Base-by-base conservation (phyloP, 352 stramenopile genomes). In the Elongisporangium undulatum region DNA sequence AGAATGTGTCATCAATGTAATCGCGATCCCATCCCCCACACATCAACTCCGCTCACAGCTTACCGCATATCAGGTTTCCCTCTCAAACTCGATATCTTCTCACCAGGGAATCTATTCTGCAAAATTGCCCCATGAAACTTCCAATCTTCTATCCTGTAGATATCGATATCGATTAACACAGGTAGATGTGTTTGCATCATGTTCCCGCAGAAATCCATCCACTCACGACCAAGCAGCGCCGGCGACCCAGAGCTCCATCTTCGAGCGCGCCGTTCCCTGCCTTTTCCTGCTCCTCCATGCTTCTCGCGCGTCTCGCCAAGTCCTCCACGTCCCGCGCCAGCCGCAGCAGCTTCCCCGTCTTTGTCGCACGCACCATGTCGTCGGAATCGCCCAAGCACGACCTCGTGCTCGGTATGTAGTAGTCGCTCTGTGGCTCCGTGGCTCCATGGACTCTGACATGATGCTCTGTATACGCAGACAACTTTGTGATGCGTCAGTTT, bases 401-500 rank as follows among this genome's bases (percentile, higher is more conserved):
- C 29, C 72, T 89, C 56, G 77, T 87, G 55, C 71, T 89, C 8
- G 79, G 79, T 89, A 22, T 26, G 79, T 67, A 19, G 19, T 4
- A 21, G 26, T 16, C 1, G 12, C 17, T 57, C 19, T 19, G 61
- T 49, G 49, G 16, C 22, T 23, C 13, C 39, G n/a, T 49, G 19
- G 4, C 34, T 17, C 24, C 23, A 22, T 17, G 21, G 10, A 9
- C 26, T 54, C 41, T 55, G 23, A 38, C 9, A 5, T 53, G 6
- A 52, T 48, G 4, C 1, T 26, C 23, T 55, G 22, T 51, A 13
- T 23, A 4, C 49, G 13, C 48, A 90, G 87, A 96, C 60, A 68
- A 71, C 49, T 96, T 96, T 53, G 88, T 78, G 53, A 72, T 92
- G 63, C 85, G 87, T 39, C 87, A 96, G 61, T 96, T 96, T 55